A percentile compares a stretch with the other conserved stretches of the same genome.
Conservation (phyloP, 768 basidiomycete species). For the Cystofilobasidium bisporidii region DNA sequence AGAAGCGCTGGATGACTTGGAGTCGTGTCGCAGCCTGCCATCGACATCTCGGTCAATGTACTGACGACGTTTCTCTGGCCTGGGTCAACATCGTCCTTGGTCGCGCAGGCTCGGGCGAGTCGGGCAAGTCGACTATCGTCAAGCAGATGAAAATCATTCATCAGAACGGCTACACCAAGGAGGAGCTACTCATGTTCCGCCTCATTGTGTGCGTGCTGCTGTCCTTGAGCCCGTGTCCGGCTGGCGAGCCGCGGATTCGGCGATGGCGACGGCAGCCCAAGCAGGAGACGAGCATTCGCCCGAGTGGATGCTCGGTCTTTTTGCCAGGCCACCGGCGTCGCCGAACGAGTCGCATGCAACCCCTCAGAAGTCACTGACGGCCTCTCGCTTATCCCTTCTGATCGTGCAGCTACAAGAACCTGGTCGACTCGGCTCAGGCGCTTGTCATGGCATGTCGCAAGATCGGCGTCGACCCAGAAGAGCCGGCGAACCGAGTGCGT, state of each 20-base stretch:
- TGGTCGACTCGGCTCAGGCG: slow-evolving; percentile 78
- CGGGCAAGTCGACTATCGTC: slow-evolving; percentile 89
- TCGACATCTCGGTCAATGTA: too few relatives aligned
- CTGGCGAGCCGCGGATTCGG: too few relatives aligned
- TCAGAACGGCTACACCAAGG: slow-evolving; percentile 71
- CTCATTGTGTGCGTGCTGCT: slow-evolving; percentile 58
- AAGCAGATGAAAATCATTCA: slow-evolving; percentile 99
- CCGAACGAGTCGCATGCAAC: too few relatives aligned
- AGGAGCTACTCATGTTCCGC: slow-evolving; percentile 67
- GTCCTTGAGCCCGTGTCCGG: too few relatives aligned
- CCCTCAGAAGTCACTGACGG: neutral
- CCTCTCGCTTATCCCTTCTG: neutral
- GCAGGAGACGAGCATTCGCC: too few relatives aligned
- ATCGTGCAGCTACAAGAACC: slow-evolving; percentile 44
- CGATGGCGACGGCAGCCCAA: too few relatives aligned
- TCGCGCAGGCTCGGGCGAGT: slow-evolving; percentile 74
- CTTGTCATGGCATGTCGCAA: slow-evolving; percentile 78
- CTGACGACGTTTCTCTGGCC: neutral
- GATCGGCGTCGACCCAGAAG: slow-evolving; percentile 66
- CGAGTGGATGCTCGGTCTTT: too few relatives aligned
- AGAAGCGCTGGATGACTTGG: too few relatives aligned
- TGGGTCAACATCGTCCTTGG: too few relatives aligned
- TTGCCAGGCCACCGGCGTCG: too few relatives aligned
- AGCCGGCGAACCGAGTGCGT: slow-evolving; percentile 52
- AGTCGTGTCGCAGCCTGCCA: neutral